phyloP scores from a whole-genome alignment of 1,284 basidiomycete species.

The Caloboletus firmus region DNA sequence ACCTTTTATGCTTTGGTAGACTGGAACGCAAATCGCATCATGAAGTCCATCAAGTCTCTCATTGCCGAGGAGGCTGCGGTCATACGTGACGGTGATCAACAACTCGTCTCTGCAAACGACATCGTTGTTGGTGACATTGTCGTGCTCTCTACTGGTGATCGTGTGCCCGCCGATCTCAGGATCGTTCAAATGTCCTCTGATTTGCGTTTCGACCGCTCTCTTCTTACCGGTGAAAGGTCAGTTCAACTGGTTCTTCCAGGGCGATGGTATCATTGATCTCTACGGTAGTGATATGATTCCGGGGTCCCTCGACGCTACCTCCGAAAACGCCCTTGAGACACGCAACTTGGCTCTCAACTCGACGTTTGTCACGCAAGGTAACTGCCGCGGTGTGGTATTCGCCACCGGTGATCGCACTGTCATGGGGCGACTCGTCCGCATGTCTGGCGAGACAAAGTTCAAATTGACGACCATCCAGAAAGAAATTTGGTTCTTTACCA shows the following conservation, averaged over 20 bases:
- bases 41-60: conserved; percentile 38
- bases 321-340: conserved; percentile 60
- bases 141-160: conserved; percentile 71
- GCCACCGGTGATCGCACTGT: conserved; percentile 59
- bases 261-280: not conserved
- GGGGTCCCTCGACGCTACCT: conserved; percentile 49
- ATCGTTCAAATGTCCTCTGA: conserved; percentile 56
- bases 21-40: conserved; percentile 38
- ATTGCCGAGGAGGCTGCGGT: conserved; percentile 46
- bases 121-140: conserved; percentile 84
- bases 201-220: conserved; percentile 59
- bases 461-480: conserved; percentile 50
- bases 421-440: conserved; percentile 61
- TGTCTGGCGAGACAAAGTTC: conserved; percentile 50
- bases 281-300: conserved; percentile 47
- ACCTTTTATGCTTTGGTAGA: conserved; percentile 44
- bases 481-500: conserved; percentile 51
- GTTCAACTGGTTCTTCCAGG: not conserved
- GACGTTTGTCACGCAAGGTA: conserved; percentile 55
- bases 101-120: conserved; percentile 70
- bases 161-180: conserved; percentile 82
- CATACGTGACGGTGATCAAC: conserved; percentile 57
- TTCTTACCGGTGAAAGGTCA: conserved; percentile 61
- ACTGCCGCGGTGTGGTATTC: conserved; percentile 57
- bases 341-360: conserved; percentile 60